Percentiles rank a stretch among this genome's conserved stretches.
phyloP scores from a whole-genome alignment of 2,329 filamentous ascomycete species.

The Teratosphaeria gauchensis region DNA sequence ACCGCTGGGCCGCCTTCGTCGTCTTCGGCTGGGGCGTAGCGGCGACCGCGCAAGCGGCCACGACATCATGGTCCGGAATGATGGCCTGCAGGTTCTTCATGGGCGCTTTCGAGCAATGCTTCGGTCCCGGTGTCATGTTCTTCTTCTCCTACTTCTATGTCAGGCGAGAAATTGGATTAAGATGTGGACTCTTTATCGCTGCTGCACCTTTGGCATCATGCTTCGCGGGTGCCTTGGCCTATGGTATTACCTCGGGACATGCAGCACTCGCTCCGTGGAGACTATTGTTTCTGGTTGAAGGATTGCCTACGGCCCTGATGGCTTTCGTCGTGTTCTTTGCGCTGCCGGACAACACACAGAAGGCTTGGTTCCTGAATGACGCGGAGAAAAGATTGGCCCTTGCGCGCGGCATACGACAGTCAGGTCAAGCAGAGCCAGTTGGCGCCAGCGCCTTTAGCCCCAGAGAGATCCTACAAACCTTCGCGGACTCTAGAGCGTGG shows the following conservation, averaged over 20 bases:
- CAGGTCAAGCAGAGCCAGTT: conserved; percentile 35
- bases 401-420: conserved; percentile 35
- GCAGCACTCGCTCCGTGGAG: background rate
- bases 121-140: conserved; percentile 45
- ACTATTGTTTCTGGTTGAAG: background rate
- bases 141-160: conserved; percentile 55
- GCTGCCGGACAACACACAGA: background rate
- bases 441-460: conserved; percentile 29
- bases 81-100: conserved; percentile 42
- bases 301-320: background rate
- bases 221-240: background rate
- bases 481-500: conserved; percentile 25
- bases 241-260: background rate
- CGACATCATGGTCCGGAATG: conserved; percentile 35
- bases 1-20: conserved; percentile 31
- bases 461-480: conserved; percentile 37
- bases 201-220: background rate
- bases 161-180: conserved; percentile 33
- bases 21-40: conserved; percentile 38
- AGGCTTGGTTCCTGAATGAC: conserved; percentile 40
- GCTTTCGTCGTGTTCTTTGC: background rate
- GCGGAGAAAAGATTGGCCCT: conserved; percentile 50
- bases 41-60: conserved; percentile 37
- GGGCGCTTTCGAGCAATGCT: conserved; percentile 26
- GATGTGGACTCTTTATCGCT: background rate